Evolutionary conservation across 2,329 filamentous ascomycete genomes (phyloP).

Genomic region (Aspergillus transmontanensis): DNA sequence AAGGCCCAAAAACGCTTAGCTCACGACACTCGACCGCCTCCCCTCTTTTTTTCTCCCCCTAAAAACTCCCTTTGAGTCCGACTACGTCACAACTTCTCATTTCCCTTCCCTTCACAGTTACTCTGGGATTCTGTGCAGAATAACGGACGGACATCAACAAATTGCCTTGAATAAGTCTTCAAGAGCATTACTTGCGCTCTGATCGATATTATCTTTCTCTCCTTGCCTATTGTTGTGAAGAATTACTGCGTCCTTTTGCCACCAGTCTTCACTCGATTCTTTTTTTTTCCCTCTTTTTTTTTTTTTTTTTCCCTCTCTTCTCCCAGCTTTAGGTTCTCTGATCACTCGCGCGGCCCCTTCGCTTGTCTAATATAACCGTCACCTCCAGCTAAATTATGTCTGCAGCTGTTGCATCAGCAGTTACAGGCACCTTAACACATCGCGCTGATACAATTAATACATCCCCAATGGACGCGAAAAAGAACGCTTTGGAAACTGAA

Average conservation of each 20-base stretch:
- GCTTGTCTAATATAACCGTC: slow-evolving; percentile 20
- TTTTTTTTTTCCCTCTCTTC: slow-evolving; percentile 7
- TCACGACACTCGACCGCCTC: slow-evolving; percentile 29
- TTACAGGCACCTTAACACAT: slow-evolving; percentile 32
- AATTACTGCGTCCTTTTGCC: slow-evolving; percentile 14
- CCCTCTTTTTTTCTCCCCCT: slow-evolving; percentile 31
- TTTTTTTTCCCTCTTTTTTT: slow-evolving; percentile 11
- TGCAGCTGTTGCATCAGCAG: slow-evolving; percentile 42
- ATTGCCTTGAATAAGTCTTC: slow-evolving; percentile 6
- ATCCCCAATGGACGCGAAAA: slow-evolving; percentile 49
- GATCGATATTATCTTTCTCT: slow-evolving; percentile 9
- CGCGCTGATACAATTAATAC: slow-evolving; percentile 36
- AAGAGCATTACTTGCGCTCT: not conserved
- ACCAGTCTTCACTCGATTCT: slow-evolving; percentile 16
- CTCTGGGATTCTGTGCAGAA: slow-evolving; percentile 15
- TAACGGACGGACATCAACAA: slow-evolving; percentile 15
- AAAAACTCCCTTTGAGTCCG: slow-evolving; percentile 37
- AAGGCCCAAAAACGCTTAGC: slow-evolving; percentile 18
- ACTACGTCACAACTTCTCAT: slow-evolving; percentile 42
- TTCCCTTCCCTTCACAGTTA: slow-evolving; percentile 26
- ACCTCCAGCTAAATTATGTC: slow-evolving; percentile 36
- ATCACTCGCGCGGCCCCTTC: slow-evolving; percentile 23
- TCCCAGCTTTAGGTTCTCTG: slow-evolving; percentile 25
- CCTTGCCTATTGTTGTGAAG: slow-evolving; percentile 12
- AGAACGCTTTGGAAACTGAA: slow-evolving; percentile 40